Base-by-base conservation (phyloP, 257 asterid species). In the Solanum phureja region DNA sequence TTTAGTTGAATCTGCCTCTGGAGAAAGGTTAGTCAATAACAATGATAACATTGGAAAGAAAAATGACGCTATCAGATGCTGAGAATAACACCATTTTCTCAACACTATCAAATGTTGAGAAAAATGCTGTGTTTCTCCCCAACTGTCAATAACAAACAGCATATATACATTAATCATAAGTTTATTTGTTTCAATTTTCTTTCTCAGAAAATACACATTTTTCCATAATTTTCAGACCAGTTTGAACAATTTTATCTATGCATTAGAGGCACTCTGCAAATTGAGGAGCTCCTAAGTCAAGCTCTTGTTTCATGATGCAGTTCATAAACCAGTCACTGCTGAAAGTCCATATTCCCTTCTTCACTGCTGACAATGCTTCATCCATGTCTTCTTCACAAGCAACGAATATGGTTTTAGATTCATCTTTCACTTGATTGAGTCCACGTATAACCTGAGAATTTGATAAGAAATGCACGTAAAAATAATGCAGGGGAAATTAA, bases 311-410 rank as follows among this genome's bases (percentile, higher is more conserved):
- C 98, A 97, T 93, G 90, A 95, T 81, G 88, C 98, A 94, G 88
- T 89, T 93, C 98, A 95, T 95, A 31, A 97, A 91, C 99, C 99
- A 95, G 85, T 96, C 98, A 72, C 93, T 92, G 87, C 95, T 90
- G 89, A 94, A 96, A 83, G 98, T 94, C 90, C 87, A 86, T 16
- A 95, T 90, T 86, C 97, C 98, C 89, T 90, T 88, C 90, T 92
- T 92, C 33, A 92, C 94, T 11, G 97, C 98, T 87, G 90, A 88
- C 49, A 92, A 89, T 73, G 97, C 98, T 90, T 94, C 99, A 83
- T 93, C 95, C 93, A 89, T 92, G 89, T 95, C 98, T 91, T 97
- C 97, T 86, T 94, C 98, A 85, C 97, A 94, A 2, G 98, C 98
- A 44, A 97, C 87, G 16, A 93, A 95, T 66, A 97, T 88, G 9